Conservation (phyloP, 139 green algal species). For the Coelastrella sp. region DNA sequence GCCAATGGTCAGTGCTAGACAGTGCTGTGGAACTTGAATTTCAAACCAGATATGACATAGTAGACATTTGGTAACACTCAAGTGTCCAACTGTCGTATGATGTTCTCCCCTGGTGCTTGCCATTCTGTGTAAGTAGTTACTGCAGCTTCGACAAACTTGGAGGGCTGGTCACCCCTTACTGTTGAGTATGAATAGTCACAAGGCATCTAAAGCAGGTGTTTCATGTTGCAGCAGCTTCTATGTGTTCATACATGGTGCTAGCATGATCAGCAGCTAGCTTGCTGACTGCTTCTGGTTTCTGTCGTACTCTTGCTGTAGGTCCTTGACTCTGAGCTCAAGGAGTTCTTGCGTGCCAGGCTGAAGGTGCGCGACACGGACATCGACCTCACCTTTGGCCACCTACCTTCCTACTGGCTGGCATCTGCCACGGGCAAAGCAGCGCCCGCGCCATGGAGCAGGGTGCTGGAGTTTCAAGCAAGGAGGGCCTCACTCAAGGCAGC, state of each 20-base stretch:
- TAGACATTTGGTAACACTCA: neutral
- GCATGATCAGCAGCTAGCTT: neutral
- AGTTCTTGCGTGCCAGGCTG: neutral
- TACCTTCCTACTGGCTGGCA: neutral
- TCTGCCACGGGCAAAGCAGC: neutral
- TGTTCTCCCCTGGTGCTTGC: neutral
- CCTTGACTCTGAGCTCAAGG: neutral
- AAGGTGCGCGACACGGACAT: conserved; percentile 10
- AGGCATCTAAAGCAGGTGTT: conserved; percentile 9
- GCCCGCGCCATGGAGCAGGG: neutral
- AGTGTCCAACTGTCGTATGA: neutral
- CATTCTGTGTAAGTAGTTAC: neutral
- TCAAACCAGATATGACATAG: neutral
- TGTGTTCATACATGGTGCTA: neutral
- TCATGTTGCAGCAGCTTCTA: neutral
- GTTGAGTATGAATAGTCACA: neutral
- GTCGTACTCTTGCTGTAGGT: neutral
- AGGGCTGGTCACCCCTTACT: neutral
- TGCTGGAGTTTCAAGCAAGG: conserved; percentile 14
- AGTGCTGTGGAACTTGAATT: neutral
- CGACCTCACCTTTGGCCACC: conserved; percentile 10
- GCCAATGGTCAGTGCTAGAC: neutral
- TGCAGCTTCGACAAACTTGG: neutral
- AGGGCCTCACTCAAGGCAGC: neutral
- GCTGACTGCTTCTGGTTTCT: neutral